Base-by-base conservation (phyloP, 164 flowering plant species). In the Umbilicus rupestris region DNA sequence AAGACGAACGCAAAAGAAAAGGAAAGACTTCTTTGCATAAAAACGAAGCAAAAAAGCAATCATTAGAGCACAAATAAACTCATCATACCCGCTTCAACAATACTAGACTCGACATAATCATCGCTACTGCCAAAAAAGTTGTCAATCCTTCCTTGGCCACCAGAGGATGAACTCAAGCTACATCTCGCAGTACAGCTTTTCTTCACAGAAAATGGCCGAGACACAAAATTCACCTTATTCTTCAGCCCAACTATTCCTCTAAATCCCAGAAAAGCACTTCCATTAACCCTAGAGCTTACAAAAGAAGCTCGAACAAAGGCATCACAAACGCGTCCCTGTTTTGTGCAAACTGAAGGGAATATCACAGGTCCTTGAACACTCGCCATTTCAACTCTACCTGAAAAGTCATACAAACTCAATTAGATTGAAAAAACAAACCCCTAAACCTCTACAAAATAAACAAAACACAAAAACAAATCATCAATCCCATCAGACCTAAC, bases 41-140 rank as follows among this genome's bases (percentile, higher is more conserved):
- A 55, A 55, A 55, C 3, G 5, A 55, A 55, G 3, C 33, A 28
- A 28, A 55, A 3, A 33, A 62, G 28, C 24, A 19, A 33, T 39
- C 24, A 5, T 33, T 35, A 17, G 15, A 17, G 14, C 3, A 7
- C 8, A 55, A 62, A 33, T 20, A 7, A 63, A 41, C 20, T 42
- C 49, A 29, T 11, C 80, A 59, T 83, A 94, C 99, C 97, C 70
- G 99, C 97, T 85, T 94, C 99, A 68, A 94, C 79, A 9, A 94
- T 85, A 73, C 88, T 91, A 33, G 99, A 89, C 72, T 91, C 85
- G 42, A 94, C 95, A 78, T 83, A 94, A 67, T 94, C 96, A 37
- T 83, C 88, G 67, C 91, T 89, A 58, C 81, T 86, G 72, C 86
- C 96, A 71, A 75, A 82, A 70, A 86, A 94, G 57, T 88, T 89